Percentiles rank a stretch among this genome's conserved stretches.
These are phyloP conservation scores for Cladorrhinum sp. DNA, from an alignment of 2,329 filamentous ascomycete species.

Conservation along the genomic window DNA sequence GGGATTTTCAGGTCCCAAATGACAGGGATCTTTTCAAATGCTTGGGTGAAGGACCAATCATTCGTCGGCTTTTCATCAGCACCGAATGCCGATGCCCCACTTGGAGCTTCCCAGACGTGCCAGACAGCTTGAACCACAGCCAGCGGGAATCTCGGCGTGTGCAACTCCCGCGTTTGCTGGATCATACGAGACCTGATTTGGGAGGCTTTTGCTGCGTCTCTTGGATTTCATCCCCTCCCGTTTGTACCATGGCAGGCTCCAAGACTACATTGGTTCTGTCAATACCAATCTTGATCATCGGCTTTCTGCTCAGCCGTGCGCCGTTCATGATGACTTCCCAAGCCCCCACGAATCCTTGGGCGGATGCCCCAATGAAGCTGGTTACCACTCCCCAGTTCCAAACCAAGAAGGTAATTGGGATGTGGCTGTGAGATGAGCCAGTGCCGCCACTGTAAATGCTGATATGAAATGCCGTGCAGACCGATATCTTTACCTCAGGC, in stretches of 20 bases:
- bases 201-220: not conserved
- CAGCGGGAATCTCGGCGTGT: not conserved
- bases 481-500: conserved; percentile 56
- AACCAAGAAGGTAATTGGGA: too few relatives aligned
- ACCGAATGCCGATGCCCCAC: not conserved
- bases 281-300: conserved; percentile 30
- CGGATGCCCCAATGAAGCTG: conserved; percentile 53
- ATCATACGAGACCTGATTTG: conserved; percentile 21
- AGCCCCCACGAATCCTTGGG: conserved; percentile 44
- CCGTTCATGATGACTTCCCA: conserved; percentile 40
- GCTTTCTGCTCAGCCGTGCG: conserved; percentile 36
- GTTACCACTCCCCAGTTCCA: conserved; percentile 52
- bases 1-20: too few relatives aligned
- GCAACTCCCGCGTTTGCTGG: not conserved
- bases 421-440: too few relatives aligned
- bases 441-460: too few relatives aligned
- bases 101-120: conserved; percentile 1
- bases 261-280: conserved; percentile 21
- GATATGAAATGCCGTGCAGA: too few relatives aligned
- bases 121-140: too few relatives aligned
- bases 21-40: not conserved
- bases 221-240: conserved; percentile 1
- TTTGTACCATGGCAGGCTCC: conserved; percentile 18
- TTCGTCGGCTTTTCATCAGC: not conserved
- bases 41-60: not conserved